A percentile compares a stretch with the other conserved stretches of the same genome.
phyloP scores from a whole-genome alignment of 768 basidiomycete species.

The Coprinopsis strossmayeri region DNA sequence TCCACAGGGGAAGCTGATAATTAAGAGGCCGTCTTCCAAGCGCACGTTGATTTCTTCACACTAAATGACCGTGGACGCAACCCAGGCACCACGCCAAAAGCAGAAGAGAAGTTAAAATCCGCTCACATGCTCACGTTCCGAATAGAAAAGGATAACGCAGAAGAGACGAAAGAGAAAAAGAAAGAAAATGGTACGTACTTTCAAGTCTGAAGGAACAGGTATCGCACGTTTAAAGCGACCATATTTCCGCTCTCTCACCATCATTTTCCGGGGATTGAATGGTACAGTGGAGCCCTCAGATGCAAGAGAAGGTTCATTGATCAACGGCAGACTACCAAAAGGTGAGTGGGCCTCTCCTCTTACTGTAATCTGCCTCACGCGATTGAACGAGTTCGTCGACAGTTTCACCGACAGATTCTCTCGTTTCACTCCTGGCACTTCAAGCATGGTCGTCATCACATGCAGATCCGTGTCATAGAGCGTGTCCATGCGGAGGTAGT shows the following conservation, averaged over 20 bases:
- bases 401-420: constrained; percentile 53
- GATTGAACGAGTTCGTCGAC: constrained; percentile 53
- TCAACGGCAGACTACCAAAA: constrained; percentile 22
- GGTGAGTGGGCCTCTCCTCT: constrained; percentile 37
- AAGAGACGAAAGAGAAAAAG: constrained; percentile 12
- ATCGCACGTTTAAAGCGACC: constrained; percentile 45
- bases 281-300: constrained; percentile 4
- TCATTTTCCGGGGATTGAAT: constrained; percentile 3
- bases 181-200: constrained; percentile 33
- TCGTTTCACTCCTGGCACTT: constrained; percentile 62
- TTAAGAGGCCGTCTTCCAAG: constrained; percentile 13
- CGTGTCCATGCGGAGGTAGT: constrained; percentile 54
- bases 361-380: constrained; percentile 56
- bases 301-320: neutral
- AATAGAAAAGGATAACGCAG: constrained; percentile 8
- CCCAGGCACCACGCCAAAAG: constrained; percentile 1
- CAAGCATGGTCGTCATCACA: constrained; percentile 53
- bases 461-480: constrained; percentile 47
- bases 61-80: constrained; percentile 5
- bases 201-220: constrained; percentile 48
- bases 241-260: constrained; percentile 46
- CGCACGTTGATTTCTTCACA: constrained; percentile 13
- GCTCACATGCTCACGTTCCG: constrained; percentile 4
- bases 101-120: constrained; percentile 1
- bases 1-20: constrained; percentile 12